Percentiles rank a stretch among this genome's conserved stretches.
Conservation (phyloP, 1,139 yeast species). For the Lodderomyces jiufengensis region DNA sequence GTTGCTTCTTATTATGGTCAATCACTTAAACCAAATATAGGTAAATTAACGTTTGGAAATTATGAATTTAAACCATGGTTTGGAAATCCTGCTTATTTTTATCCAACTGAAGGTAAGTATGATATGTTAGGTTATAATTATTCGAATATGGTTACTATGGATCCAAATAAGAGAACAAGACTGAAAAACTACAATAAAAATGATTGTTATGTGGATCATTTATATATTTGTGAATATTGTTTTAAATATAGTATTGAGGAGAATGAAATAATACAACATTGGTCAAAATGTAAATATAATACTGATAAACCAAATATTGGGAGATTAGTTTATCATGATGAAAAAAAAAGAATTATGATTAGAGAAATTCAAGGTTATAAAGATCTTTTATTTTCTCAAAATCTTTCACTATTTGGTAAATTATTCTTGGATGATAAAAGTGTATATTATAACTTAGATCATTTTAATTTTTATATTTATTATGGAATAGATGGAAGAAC, state of each 20-base stretch:
- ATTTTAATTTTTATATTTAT: constrained; percentile 74
- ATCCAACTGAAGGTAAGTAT: constrained; percentile 23
- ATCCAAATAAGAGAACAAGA: constrained; percentile 15
- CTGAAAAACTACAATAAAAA: constrained; percentile 7
- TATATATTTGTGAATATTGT: constrained; percentile 77
- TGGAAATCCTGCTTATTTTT: constrained; percentile 76
- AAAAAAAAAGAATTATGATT: constrained; percentile 44
- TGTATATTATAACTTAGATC: constrained; percentile 73
- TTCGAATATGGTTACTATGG: constrained; percentile 20
- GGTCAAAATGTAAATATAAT: constrained; percentile 38
- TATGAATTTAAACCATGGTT: constrained; percentile 77
- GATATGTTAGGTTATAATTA: constrained; percentile 28
- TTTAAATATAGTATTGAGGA: constrained; percentile 66
- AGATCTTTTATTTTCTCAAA: constrained; percentile 70
- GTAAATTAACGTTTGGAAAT: constrained; percentile 61
- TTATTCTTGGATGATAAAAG: constrained; percentile 90
- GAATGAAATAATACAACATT: constrained; percentile 39
- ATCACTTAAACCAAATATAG: constrained; percentile 56
- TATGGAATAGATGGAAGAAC: constrained; percentile 43
- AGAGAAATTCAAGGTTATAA: constrained; percentile 63
- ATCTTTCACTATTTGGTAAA: constrained; percentile 79
- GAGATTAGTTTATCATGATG: constrained; percentile 62
- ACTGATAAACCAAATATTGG: constrained; percentile 51
- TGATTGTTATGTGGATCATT: constrained; percentile 52
- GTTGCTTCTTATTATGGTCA: constrained; percentile 53